Base-by-base conservation (phyloP, 345 rosid genomes). In the Corchorus olitorius region DNA sequence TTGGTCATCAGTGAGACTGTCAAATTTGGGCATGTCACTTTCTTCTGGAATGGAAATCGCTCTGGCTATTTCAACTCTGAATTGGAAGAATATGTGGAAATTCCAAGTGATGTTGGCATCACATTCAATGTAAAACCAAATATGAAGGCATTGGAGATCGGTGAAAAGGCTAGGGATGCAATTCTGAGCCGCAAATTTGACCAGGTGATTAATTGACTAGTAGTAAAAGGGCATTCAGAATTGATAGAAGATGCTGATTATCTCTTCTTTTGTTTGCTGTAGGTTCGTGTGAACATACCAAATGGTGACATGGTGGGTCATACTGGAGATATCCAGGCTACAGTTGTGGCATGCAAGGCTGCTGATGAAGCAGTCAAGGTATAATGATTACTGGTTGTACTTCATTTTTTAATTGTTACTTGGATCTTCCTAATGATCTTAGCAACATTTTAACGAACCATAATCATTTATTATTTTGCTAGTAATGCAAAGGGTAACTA, bases 291-390 rank as follows among this genome's bases (percentile, higher is more conserved):
- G 72, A 96, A 96, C 86, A 46, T 94, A 22, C 97, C 98, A 76
- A 96, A 94, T 76, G 58, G 97, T 69, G 98, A 96, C 87, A 93
- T 93, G 99, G 99, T 96, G 69, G 99, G 99, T 77, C 99, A 96
- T 59, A 96, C 98, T 0, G 98, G 99, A 82, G 98, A 96, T 66
- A 87, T 96, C 55, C 83, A 86, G 72, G 98, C 98, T 17, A 96
- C 95, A 0, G 75, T 89, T 45, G 94, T 94, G 60, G 97, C 89
- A 3, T 97, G 99, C 85, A 91, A 94, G 85, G 97, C 88, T 81
- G 95, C 97, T 60, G 98, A 97, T 81, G 88, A 82, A 5, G 95
- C 95, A 34, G 99, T 97, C 20, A 88, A 91, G 97, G 99, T 97
- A 81, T 8, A n/a, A n/a, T 60, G 27, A 27, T 27, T 27, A 27